Evolutionary conservation across 176 grass and related monocot species (phyloP).

Genomic region (Oryza australiensis): DNA sequence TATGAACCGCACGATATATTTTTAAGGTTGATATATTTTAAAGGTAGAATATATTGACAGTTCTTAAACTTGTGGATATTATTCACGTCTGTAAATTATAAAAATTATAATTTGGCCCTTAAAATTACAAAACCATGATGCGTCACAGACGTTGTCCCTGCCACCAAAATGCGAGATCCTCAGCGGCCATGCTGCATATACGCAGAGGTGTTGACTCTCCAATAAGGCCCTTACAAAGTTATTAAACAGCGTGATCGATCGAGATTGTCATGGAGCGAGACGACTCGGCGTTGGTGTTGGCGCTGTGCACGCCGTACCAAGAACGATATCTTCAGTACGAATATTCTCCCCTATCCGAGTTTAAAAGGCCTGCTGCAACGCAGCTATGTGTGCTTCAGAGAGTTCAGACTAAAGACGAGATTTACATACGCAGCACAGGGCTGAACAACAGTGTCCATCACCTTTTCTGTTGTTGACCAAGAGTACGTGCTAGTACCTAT

Average conservation of each 20-base stretch:
- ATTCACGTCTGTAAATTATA: not conserved
- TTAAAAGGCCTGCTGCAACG: constrained; percentile 8
- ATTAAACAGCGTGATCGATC: not conserved
- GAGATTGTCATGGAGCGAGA: not conserved
- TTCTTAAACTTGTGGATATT: not conserved
- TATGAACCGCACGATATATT: not conserved
- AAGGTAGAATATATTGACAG: not conserved
- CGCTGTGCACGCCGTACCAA: not conserved
- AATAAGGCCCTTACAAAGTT: not conserved
- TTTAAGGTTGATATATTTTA: not conserved
- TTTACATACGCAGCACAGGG: not conserved
- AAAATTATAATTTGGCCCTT: not conserved
- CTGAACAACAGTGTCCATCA: not conserved
- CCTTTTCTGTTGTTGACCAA: constrained; percentile 32
- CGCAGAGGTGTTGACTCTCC: not conserved
- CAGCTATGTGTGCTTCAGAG: not conserved
- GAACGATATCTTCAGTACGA: constrained; percentile 1
- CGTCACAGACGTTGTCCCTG: not conserved
- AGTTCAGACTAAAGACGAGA: not conserved
- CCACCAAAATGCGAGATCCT: not conserved
- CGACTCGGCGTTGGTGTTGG: not conserved
- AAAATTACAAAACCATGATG: not conserved
- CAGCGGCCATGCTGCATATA: not conserved
- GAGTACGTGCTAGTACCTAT: not conserved
- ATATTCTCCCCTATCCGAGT: constrained; percentile 26